These are phyloP conservation scores for Trametes punicea DNA, from an alignment of 768 basidiomycete species.

Conservation along the genomic window DNA sequence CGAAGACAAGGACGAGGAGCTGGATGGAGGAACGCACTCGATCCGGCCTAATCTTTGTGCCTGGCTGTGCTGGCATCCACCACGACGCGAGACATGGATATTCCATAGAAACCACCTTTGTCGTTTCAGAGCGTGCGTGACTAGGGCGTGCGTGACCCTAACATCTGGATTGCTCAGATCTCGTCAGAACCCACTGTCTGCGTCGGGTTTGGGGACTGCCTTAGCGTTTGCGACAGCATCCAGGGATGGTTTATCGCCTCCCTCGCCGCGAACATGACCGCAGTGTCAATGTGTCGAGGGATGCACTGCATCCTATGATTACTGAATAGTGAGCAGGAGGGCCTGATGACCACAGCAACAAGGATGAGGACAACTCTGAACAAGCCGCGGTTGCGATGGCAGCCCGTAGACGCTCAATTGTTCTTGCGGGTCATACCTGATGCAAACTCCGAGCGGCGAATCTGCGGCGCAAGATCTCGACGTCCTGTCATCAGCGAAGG, in stretches of 20 bases:
- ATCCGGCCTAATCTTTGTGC: slow-evolving; percentile 13
- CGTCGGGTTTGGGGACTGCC: neutral
- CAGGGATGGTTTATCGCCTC: neutral
- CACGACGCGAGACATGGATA: slow-evolving; percentile 1
- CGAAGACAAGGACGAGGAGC: slow-evolving; percentile 3
- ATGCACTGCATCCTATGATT: neutral
- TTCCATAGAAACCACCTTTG: slow-evolving; percentile 11
- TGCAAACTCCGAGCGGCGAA: slow-evolving; percentile 5
- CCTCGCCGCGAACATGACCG: slow-evolving; percentile 5
- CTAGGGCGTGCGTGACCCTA: neutral
- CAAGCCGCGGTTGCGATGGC: slow-evolving; percentile 12
- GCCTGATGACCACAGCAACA: neutral
- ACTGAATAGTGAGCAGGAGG: neutral
- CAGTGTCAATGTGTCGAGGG: neutral
- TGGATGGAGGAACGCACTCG: slow-evolving; percentile 7
- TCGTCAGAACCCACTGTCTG: slow-evolving; percentile 8
- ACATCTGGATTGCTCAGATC: neutral
- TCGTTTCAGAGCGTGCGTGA: neutral
- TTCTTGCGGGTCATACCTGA: neutral
- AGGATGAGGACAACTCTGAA: neutral
- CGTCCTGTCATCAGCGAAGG: neutral
- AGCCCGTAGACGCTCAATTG: neutral
- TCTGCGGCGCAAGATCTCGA: neutral
- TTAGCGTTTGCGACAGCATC: neutral
- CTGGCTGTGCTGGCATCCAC: slow-evolving; percentile 12